A percentile compares a stretch with the other conserved stretches of the same genome.
These are phyloP conservation scores for Termitomyces sp. DNA, from an alignment of 768 basidiomycete genomes.

Conservation along the genomic window DNA sequence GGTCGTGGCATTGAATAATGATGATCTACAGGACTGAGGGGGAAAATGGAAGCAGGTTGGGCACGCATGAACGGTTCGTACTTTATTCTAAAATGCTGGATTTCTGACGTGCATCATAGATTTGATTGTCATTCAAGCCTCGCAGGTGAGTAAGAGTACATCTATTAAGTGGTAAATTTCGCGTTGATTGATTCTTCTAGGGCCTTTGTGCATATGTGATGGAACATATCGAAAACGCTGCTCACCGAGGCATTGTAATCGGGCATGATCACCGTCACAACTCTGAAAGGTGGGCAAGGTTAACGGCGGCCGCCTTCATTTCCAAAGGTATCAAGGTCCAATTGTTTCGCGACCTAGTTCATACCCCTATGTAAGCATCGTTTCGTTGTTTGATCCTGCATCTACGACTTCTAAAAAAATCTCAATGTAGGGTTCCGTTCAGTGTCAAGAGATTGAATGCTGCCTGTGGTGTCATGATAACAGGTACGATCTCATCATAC, in stretches of 20 bases:
- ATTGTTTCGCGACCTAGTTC: constrained; percentile 62
- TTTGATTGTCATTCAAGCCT: constrained; percentile 74
- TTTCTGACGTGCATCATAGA: constrained; percentile 27
- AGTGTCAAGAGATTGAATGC: constrained; percentile 59
- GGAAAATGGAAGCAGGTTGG: constrained; percentile 85
- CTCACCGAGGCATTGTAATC: constrained; percentile 64
- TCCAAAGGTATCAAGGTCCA: constrained; percentile 62
- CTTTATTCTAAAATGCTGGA: background rate
- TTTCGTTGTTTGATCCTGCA: background rate
- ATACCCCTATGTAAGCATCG: constrained; percentile 65
- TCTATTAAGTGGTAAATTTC: background rate
- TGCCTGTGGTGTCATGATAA: constrained; percentile 87
- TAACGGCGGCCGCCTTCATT: constrained; percentile 71
- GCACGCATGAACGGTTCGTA: constrained; percentile 75
- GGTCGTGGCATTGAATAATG: background rate
- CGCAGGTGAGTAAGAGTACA: constrained; percentile 45
- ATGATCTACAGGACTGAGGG: constrained; percentile 57
- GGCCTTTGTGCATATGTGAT: constrained; percentile 73
- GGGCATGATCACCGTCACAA: constrained; percentile 86
- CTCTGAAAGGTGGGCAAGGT: constrained; percentile 68
- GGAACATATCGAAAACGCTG: constrained; percentile 44
- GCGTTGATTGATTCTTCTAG: constrained; percentile 25
- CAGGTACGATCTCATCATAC: constrained; percentile 40
- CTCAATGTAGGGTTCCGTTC: constrained; percentile 64
- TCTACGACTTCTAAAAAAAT: background rate